These are phyloP conservation scores for Stemphylium beticola DNA, from an alignment of 2,329 filamentous ascomycete genomes.

Conservation along the genomic window DNA sequence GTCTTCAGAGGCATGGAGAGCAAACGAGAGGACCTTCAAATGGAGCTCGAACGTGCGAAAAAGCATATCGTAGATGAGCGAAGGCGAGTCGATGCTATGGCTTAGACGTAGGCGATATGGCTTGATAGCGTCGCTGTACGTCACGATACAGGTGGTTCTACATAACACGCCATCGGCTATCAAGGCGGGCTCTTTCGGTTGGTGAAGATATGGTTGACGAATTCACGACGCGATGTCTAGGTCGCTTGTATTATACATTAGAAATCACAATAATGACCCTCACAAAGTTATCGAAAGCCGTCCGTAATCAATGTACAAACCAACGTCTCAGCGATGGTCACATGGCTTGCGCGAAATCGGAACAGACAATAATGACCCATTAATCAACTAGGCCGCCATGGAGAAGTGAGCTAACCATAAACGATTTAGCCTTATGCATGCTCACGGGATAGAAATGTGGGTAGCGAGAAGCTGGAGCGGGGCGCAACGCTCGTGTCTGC, in stretches of 20 bases:
- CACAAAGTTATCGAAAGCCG: too few relatives aligned
- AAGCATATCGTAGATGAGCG: constrained; percentile 17
- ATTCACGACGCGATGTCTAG: neutral
- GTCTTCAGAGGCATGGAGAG: constrained; percentile 28
- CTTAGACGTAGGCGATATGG: neutral
- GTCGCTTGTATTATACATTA: neutral
- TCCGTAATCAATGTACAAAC: too few relatives aligned
- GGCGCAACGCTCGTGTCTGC: neutral
- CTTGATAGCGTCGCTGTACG: neutral
- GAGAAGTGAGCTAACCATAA: neutral
- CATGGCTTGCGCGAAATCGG: too few relatives aligned
- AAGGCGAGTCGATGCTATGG: constrained; percentile 2
- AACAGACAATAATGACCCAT: neutral
- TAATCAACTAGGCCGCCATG: too few relatives aligned
- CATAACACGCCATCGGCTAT: neutral
- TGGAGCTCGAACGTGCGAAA: constrained; percentile 21
- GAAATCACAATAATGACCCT: too few relatives aligned
- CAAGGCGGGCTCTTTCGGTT: neutral
- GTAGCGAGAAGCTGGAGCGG: neutral
- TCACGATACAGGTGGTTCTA: neutral
- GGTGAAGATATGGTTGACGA: neutral
- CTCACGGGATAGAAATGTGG: neutral
- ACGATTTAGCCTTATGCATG: neutral
- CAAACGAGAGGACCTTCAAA: constrained; percentile 30
- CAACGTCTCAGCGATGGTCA: too few relatives aligned